Conservation (phyloP, 1,139 yeast species). For the Scheffersomyces illinoinensis region DNA sequence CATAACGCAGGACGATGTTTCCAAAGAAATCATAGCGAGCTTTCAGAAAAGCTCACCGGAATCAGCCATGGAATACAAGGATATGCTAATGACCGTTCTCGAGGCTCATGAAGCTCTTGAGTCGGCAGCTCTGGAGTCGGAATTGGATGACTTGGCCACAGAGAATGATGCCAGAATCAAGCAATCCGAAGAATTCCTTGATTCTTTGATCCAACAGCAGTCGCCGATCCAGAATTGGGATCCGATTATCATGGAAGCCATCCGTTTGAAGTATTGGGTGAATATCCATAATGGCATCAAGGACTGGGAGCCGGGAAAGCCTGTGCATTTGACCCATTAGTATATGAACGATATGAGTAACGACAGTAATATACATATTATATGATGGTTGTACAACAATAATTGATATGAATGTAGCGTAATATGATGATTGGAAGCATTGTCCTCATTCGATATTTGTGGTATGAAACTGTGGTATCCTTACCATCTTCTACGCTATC, state of each 20-base stretch:
- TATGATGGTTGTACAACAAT: neutral
- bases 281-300: constrained; percentile 72
- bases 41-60: constrained; percentile 33
- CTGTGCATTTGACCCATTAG: constrained; percentile 62
- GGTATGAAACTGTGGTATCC: neutral
- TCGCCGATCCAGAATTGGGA: constrained; percentile 47
- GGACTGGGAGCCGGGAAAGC: constrained; percentile 77
- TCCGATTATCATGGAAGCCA: constrained; percentile 63
- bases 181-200: constrained; percentile 34
- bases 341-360: neutral
- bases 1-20: constrained; percentile 40
- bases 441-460: neutral
- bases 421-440: too few species aligned
- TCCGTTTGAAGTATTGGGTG: constrained; percentile 80
- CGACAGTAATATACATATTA: constrained; percentile 3
- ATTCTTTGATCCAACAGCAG: constrained; percentile 26
- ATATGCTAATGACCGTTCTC: constrained; percentile 67
- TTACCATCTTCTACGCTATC: neutral
- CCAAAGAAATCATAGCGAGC: constrained; percentile 35
- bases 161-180: constrained; percentile 60
- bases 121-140: constrained; percentile 58
- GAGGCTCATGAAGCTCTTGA: constrained; percentile 80
- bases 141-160: constrained; percentile 49
- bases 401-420: too few species aligned
- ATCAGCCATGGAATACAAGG: constrained; percentile 48